Conservation (phyloP, 2,329 filamentous ascomycete genomes). For the Pestalotiopsis sp. region DNA sequence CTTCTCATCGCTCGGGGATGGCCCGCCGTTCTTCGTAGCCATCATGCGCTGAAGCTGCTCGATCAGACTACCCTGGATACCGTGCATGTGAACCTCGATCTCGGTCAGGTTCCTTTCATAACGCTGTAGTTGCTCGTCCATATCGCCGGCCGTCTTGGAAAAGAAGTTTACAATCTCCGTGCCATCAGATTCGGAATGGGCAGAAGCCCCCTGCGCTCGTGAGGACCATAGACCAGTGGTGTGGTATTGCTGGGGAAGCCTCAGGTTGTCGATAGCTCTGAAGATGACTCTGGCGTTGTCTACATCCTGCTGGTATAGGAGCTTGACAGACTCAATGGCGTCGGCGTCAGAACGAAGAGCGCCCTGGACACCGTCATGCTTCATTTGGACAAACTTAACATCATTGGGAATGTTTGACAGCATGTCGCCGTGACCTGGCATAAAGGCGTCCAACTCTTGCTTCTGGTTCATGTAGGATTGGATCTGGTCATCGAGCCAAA, state of each 20-base stretch:
- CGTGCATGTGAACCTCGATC: constrained; percentile 66
- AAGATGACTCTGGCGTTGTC: constrained; percentile 46
- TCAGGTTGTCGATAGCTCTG: constrained; percentile 48
- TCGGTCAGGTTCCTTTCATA: constrained; percentile 63
- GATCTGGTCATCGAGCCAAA: constrained; percentile 78
- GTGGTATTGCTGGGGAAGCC: constrained; percentile 53
- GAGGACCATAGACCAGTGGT: constrained; percentile 45
- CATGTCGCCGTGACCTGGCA: constrained; percentile 58
- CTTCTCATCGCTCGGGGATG: constrained; percentile 44
- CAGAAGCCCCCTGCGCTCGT: constrained; percentile 42
- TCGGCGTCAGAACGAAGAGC: constrained; percentile 43
- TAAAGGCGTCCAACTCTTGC: constrained; percentile 72
- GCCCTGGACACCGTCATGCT: constrained; percentile 45
- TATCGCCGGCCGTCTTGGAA: constrained; percentile 63
- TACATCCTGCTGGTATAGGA: constrained; percentile 43
- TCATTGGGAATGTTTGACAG: constrained; percentile 51
- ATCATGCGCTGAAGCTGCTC: constrained; percentile 61
- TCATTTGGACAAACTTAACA: constrained; percentile 45
- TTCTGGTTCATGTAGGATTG: constrained; percentile 78
- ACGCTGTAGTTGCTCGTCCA: constrained; percentile 57
- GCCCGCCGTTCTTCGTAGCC: constrained; percentile 39
- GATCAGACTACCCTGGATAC: constrained; percentile 62
- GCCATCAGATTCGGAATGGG: constrained; percentile 49
- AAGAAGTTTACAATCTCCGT: constrained; percentile 68
- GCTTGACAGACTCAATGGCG: constrained; percentile 43